Base-by-base conservation (phyloP, 768 basidiomycete genomes). In the Tephrocybe sp. region DNA sequence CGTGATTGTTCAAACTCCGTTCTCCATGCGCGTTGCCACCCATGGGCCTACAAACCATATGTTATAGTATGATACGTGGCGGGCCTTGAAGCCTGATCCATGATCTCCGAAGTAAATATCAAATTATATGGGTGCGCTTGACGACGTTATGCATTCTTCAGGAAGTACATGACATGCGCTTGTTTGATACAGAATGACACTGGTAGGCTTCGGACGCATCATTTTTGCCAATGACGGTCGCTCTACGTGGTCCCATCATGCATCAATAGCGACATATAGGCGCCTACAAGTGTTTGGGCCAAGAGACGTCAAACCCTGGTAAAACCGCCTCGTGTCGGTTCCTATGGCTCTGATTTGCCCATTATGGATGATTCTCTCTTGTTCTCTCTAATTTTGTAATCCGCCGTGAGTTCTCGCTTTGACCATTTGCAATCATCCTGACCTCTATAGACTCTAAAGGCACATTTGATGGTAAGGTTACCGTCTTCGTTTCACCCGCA, bases 241-340 rank as follows among this genome's bases (percentile, higher is more conserved):
- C 36, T 33, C 21, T 12, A 12, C 19, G 2, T 15, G 18, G 38
- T 1, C 38, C 30, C 11, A 16, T 18, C 13, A 13, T 24, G 12
- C 45, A 48, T 52, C 50, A 46, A n/a, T 55, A 51, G 53, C 47
- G 45, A 48, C 49, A 3, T n/a, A 55, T 31, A 29, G 11, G 31
- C 42, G 31, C 51, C 51, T 40, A 50, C 50, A 40, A n/a, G n/a
- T n/a, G n/a, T n/a, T n/a, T 34, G 33, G 4, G 15, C 33, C 33
- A 9, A 38, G 16, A 11, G 5, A 11, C 34, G n/a, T 21, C 16
- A 25, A 30, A 21, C 16, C 31, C 36, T 36, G 45, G 11, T 15
- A 8, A 36, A n/a, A 11, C 41, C 18, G 52, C 53, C 47, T 46
- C 51, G 47, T 46, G 56, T 48, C 22, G 47, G n/a, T 19, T 41